These are phyloP conservation scores for Pseudogymnoascus sp. DNA, from an alignment of 2,329 filamentous ascomycete genomes.

Conservation along the genomic window DNA sequence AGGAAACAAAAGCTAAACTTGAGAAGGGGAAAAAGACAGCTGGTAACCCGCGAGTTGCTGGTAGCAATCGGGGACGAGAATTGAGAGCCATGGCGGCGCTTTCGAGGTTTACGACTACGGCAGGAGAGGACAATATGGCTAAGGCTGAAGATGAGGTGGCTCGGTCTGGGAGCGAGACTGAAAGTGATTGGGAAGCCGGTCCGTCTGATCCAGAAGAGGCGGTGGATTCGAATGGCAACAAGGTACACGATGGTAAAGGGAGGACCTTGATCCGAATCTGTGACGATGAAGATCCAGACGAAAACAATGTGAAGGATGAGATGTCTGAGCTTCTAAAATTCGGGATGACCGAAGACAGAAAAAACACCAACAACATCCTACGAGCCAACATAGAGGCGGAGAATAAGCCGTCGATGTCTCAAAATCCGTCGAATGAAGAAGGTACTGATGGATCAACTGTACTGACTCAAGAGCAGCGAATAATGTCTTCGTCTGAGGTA, in stretches of 20 bases:
- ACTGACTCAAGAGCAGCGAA: conserved; percentile 4
- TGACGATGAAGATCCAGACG: conserved; percentile 56
- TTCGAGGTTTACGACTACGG: conserved; percentile 43
- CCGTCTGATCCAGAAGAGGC: conserved; percentile 40
- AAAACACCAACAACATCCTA: background rate
- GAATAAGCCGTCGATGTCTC: background rate
- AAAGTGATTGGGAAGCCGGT: conserved; percentile 34
- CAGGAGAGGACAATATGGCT: conserved; percentile 25
- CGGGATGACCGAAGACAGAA: conserved; percentile 19
- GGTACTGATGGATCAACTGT: background rate
- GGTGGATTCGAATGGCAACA: conserved; percentile 56
- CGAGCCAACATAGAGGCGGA: background rate
- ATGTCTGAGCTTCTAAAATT: conserved; percentile 51
- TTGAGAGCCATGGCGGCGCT: conserved; percentile 53
- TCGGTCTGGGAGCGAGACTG: conserved; percentile 37
- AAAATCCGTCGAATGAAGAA: background rate
- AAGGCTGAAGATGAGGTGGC: conserved; percentile 30
- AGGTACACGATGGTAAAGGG: conserved; percentile 58
- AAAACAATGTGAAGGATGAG: conserved; percentile 52
- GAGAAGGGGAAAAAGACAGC: conserved; percentile 43
- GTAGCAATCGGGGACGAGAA: conserved; percentile 50
- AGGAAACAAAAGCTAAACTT: conserved; percentile 39
- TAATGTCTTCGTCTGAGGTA: background rate
- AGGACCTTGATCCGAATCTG: conserved; percentile 66
- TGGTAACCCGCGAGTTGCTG: conserved; percentile 51